These are phyloP conservation scores for Thoreauomyces humboldtii DNA, from an alignment of 192 early-diverging fungal species.

Conservation along the genomic window DNA sequence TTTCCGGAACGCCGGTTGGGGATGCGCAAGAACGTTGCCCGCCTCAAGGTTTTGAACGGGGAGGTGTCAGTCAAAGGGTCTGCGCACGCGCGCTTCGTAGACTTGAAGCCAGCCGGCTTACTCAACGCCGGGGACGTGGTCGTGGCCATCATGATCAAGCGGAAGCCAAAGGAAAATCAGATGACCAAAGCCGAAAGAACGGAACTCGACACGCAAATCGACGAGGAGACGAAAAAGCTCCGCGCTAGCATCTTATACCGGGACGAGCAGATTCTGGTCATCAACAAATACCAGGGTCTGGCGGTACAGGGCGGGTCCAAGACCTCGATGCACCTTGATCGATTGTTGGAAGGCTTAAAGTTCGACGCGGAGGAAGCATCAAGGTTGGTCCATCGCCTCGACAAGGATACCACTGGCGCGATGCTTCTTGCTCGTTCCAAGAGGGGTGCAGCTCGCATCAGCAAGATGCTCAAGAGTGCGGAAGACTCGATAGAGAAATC, in stretches of 20 bases:
- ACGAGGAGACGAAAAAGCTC: background rate
- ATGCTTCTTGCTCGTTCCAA: constrained; percentile 47
- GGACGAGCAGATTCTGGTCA: constrained; percentile 42
- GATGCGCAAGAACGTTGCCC: constrained; percentile 28
- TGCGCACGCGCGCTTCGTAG: constrained; percentile 33
- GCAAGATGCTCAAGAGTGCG: constrained; percentile 28
- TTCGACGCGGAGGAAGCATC: constrained; percentile 30
- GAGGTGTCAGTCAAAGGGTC: constrained; percentile 29
- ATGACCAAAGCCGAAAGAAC: background rate
- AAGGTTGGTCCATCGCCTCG: constrained; percentile 49
- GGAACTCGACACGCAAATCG: background rate
- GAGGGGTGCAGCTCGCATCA: constrained; percentile 31
- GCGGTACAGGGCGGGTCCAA: constrained; percentile 53
- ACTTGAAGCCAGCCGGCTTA: constrained; percentile 27
- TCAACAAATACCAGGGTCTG: constrained; percentile 45
- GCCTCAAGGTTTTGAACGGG: constrained; percentile 40
- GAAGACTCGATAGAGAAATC: constrained; percentile 8
- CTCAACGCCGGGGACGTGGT: constrained; percentile 42
- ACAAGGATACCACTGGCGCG: constrained; percentile 48
- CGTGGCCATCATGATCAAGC: constrained; percentile 21
- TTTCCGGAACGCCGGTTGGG: constrained; percentile 24
- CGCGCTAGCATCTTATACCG: constrained; percentile 40
- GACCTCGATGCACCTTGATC: constrained; percentile 25
- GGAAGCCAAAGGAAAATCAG: background rate
- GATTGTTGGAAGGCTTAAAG: constrained; percentile 32